Evolutionary conservation across 306 rosid genomes (phyloP).

Genomic region (Dalbergia cultrata): DNA sequence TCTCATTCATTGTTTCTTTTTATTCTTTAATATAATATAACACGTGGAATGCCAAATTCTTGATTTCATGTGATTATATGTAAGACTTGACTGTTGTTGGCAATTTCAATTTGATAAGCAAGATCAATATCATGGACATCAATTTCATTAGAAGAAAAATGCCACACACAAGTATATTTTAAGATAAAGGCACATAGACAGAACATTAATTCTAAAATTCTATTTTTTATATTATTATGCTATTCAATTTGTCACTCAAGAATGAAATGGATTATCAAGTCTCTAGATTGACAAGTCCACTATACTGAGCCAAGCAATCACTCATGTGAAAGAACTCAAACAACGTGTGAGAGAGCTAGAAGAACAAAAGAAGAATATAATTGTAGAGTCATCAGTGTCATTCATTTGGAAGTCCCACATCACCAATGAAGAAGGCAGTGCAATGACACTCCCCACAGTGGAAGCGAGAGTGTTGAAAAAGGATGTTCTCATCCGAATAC

Average conservation of each 20-base stretch:
- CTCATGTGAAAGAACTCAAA: constrained; percentile 43
- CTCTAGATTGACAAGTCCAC: constrained; percentile 43
- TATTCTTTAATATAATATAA: background rate
- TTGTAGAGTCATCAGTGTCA: constrained; percentile 40
- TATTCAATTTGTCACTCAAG: background rate
- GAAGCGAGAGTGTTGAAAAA: constrained; percentile 46
- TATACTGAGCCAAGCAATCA: constrained; percentile 40
- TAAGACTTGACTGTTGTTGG: background rate
- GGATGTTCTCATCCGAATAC: constrained; percentile 43
- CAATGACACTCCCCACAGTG: constrained; percentile 42
- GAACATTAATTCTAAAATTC: background rate
- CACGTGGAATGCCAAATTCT: background rate
- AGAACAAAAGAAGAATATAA: constrained; percentile 31
- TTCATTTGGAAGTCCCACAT: constrained; percentile 18
- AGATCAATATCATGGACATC: constrained; percentile 13
- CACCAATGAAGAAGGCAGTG: background rate
- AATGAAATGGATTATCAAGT: constrained; percentile 18
- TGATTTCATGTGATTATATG: constrained; percentile 5
- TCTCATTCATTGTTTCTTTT: background rate
- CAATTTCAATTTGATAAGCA: background rate
- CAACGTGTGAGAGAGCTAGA: constrained; percentile 44
- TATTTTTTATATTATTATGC: background rate
- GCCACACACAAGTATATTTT: background rate
- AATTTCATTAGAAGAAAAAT: background rate
- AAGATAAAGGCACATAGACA: no score